Evolutionary conservation across 2,329 filamentous ascomycete genomes (phyloP).

Genomic region (Epichloe sp.): DNA sequence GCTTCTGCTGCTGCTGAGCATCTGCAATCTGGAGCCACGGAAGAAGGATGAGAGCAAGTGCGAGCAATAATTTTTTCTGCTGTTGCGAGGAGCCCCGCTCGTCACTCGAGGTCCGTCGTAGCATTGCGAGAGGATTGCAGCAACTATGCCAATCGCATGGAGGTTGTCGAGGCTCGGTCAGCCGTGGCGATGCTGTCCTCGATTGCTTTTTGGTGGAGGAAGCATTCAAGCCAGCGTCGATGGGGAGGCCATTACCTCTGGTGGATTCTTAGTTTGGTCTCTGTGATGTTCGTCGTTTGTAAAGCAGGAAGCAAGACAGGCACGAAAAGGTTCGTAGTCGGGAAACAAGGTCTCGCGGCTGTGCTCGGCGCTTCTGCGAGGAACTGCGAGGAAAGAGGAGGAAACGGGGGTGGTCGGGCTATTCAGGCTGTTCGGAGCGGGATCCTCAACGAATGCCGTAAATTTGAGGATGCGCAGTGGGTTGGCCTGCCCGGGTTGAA

Average conservation of each 20-base stretch:
- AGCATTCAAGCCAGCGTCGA: constrained; percentile 2
- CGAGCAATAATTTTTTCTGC: constrained; percentile 35
- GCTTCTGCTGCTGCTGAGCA: constrained; percentile 50
- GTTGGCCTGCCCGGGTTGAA: not conserved
- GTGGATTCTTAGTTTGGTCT: not conserved
- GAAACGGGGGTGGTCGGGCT: not conserved
- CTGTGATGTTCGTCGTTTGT: not conserved
- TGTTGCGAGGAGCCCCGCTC: constrained; percentile 31
- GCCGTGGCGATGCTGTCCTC: constrained; percentile 3
- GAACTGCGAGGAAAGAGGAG: too few species aligned
- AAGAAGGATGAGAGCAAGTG: constrained; percentile 44
- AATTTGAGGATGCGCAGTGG: not conserved
- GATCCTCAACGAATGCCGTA: not conserved
- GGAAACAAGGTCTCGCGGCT: not conserved
- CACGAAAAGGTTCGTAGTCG: not conserved
- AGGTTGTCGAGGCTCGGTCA: not conserved
- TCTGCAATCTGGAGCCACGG: constrained; percentile 43
- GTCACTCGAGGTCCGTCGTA: constrained; percentile 51
- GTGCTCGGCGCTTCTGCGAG: not conserved
- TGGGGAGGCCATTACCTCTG: not conserved
- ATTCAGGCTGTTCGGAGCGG: not conserved
- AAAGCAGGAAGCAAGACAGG: not conserved
- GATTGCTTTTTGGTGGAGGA: not conserved
- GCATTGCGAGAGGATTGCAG: constrained; percentile 28
- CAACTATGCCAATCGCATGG: constrained; percentile 3